Evolutionary conservation across 495 filamentous ascomycete species (phyloP), one percentile per base, ranked within the genome.

Genomic region (Aeminium ludgeri): DNA sequence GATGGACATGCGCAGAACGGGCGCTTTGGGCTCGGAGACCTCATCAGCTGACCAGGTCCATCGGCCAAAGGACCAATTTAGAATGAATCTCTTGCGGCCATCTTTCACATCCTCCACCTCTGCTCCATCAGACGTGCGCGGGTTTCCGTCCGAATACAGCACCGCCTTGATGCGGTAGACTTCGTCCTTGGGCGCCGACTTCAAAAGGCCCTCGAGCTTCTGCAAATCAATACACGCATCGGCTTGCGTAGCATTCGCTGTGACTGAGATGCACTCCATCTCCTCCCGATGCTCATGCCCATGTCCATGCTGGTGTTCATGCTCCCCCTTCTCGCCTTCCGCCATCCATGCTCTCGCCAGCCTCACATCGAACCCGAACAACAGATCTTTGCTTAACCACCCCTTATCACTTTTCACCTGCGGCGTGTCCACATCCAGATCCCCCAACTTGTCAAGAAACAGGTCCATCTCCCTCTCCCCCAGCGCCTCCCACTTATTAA

Each of bases 31-130:
- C 8, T 63, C 60, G 1, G 55, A 45, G 33, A 59, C 53, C 2
- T 62, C 50, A 28, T 66, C 65, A 32, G 40, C 65, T 5, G 86
- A 87, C 52, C 82, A 87, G 1, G 73, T 93, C 89, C 89, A 95
- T 13, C 89, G 69, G 6, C 85, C 86, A 60, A 97, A 97, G 0
- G 89, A 91, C 89, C 89, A 96, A 56, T 97, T 97, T 33, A 97
- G 67, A 34, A 95, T 91, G 55, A 86, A 92, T 44, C 73, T 59
- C 41, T 40, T 30, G 25, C 52, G 45, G 34, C 47, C 46, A 17
- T 30, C 18, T 13, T 46, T 50, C 2, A 41, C 52, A 0, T 20
- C 16, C 10, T 37, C 34, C 44, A 48, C 17, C 23, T 36, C 25
- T 39, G 30, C 10, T 31, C 69, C 72, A 38, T 76, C 69, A 13